These are phyloP conservation scores for Aspergillus brasiliensis DNA, from an alignment of 2,329 filamentous ascomycete species.

Conservation along the genomic window DNA sequence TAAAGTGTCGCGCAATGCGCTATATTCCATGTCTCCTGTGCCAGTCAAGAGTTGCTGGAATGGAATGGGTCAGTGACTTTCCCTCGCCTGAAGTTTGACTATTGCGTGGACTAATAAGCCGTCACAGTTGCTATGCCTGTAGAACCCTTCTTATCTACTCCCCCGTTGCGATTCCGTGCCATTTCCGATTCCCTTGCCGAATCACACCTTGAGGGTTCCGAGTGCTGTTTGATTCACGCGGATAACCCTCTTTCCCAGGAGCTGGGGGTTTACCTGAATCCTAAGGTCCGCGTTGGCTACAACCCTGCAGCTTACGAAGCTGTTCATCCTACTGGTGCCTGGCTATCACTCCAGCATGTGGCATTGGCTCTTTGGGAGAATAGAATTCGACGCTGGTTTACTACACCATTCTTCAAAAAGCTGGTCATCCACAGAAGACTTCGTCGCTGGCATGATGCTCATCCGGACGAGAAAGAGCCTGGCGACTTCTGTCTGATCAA, in stretches of 20 bases:
- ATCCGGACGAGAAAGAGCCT: constrained; percentile 36
- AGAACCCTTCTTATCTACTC: constrained; percentile 24
- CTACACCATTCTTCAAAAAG: constrained; percentile 34
- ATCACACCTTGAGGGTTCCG: constrained; percentile 66
- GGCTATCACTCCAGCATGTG: constrained; percentile 54
- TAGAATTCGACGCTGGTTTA: constrained; percentile 53
- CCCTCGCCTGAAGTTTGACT: too few species aligned
- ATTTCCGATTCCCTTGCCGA: constrained; percentile 62
- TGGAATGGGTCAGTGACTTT: constrained; percentile 53
- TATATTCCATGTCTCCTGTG: constrained; percentile 56
- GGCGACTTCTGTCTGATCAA: constrained; percentile 59
- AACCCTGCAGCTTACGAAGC: constrained; percentile 28
- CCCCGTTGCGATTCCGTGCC: constrained; percentile 63
- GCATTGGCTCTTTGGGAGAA: constrained; percentile 62
- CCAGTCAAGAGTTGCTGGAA: constrained; percentile 70
- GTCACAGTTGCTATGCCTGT: constrained; percentile 29
- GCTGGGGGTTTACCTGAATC: constrained; percentile 43
- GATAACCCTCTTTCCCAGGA: constrained; percentile 37
- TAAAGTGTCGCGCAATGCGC: constrained; percentile 53
- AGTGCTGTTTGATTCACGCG: constrained; percentile 67
- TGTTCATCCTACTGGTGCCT: constrained; percentile 44
- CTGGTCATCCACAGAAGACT: constrained; percentile 37
- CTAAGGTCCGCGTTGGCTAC: constrained; percentile 44
- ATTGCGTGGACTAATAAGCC: neutral
- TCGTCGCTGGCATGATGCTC: constrained; percentile 36